phyloP scores from a whole-genome alignment of 78 protist species.

The Planoprotostelium fungivorum region DNA sequence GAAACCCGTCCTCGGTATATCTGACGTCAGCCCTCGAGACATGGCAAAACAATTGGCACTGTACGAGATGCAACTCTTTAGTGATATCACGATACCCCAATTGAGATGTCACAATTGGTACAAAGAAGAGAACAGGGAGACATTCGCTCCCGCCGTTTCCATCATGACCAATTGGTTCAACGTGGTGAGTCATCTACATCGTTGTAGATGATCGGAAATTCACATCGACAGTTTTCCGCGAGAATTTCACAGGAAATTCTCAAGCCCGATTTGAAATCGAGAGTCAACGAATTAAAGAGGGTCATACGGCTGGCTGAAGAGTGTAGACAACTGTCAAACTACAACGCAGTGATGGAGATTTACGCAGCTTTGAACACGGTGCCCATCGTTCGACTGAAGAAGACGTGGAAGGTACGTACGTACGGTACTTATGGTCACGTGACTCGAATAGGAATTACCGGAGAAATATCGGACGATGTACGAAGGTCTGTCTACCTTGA shows the following conservation, averaged over 20 bases:
- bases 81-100: background rate
- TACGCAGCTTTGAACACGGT: conserved; percentile 32
- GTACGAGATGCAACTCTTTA: background rate
- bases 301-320: background rate
- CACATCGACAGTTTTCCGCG: background rate
- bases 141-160: background rate
- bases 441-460: background rate
- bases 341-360: conserved; percentile 64
- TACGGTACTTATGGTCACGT: background rate
- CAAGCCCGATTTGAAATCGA: background rate
- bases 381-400: conserved; percentile 40
- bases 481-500: background rate
- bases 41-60: background rate
- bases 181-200: background rate
- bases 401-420: conserved; percentile 53
- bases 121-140: background rate
- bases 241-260: background rate
- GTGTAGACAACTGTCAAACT: conserved; percentile 56
- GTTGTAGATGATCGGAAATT: conserved; percentile 1
- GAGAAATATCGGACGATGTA: background rate
- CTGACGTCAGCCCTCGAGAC: background rate
- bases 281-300: background rate
- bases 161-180: background rate
- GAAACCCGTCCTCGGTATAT: background rate
- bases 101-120: background rate